Base-by-base conservation (phyloP, 1,139 yeast species). In the Pichiaceae sp. region DNA sequence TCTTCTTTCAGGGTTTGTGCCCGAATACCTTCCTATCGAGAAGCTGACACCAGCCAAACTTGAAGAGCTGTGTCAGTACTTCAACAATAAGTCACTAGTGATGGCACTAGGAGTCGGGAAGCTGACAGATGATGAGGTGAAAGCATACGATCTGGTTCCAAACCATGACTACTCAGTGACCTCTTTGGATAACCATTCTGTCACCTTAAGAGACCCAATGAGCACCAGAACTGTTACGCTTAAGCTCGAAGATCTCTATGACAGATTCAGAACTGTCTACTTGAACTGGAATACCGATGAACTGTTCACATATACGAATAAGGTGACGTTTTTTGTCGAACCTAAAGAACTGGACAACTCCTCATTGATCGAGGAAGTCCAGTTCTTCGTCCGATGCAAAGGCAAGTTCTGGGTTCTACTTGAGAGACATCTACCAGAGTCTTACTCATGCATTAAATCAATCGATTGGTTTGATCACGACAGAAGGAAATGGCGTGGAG, bases 61-160 rank as follows among this genome's bases (percentile, higher is more conserved):
- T 30, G 54, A 48, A 12, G 44, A 45, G 0, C 56, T 68, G 8
- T 67, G 44, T 35, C 47, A 43, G 16, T 12, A 21, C 15, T 17
- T 19, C 1, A 14, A 17, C 2, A 53, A 48, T 12, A 65, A 61
- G 59, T 49, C 45, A 2, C 31, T 38, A 1, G 50, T 77, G 33
- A 42, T 84, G 20, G 86, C 91, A 2, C 44, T 83, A 1, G 95
- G 95, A 0, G 81, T 94, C 0, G 84, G 81, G 0, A 52, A 57
- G 12, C 48, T 72, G 12, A 62, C 72, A 17, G 48, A 48, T n/a
- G 56, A 54, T 23, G 64, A 71, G 26, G 56, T 69, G 2, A 40
- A 45, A 1, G 56, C 61, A 9, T 51, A 63, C 21, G 64, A 66
- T 1, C 56, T 83, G 26, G 63, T 75, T 2, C 61, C 78, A 2